Evolutionary conservation across 345 rosid genomes (phyloP).

Genomic region (Populus nigra): DNA sequence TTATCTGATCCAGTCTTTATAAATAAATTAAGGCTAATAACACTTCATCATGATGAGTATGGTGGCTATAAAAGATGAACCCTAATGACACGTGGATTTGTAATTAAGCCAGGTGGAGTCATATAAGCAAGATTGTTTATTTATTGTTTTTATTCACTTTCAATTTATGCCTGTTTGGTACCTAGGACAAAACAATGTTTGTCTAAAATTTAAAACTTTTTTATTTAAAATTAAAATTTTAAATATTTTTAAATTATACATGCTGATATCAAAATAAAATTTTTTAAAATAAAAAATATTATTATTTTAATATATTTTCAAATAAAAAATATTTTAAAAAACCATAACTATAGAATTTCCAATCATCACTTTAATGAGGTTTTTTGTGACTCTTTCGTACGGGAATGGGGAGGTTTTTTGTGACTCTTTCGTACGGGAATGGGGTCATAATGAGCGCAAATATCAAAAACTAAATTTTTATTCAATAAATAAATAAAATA

Average conservation of each 20-base stretch:
- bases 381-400: constrained; percentile 2
- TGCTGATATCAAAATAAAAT: no score
- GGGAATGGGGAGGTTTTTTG: background rate
- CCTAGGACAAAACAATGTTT: no score
- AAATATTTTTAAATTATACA: no score
- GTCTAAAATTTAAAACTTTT: no score
- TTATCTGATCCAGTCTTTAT: background rate
- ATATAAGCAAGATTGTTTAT: constrained; percentile 4
- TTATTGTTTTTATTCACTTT: no score
- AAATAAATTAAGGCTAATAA: background rate
- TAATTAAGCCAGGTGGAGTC: constrained; percentile 11
- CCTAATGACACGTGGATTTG: background rate
- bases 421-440: constrained; percentile 1
- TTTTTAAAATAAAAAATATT: no score
- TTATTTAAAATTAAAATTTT: no score
- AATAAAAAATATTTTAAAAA: no score
- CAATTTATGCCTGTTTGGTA: no score
- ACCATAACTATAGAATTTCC: no score
- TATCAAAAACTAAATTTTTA: background rate
- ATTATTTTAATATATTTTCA: no score
- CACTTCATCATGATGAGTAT: constrained; percentile 8
- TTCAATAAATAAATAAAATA: background rate
- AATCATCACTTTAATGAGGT: background rate
- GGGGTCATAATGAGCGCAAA: background rate
- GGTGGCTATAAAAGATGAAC: background rate